Percentiles rank a stretch among this genome's conserved stretches.
Evolutionary conservation across 345 rosid genomes (phyloP).

Genomic region (Linum usitatissimum): DNA sequence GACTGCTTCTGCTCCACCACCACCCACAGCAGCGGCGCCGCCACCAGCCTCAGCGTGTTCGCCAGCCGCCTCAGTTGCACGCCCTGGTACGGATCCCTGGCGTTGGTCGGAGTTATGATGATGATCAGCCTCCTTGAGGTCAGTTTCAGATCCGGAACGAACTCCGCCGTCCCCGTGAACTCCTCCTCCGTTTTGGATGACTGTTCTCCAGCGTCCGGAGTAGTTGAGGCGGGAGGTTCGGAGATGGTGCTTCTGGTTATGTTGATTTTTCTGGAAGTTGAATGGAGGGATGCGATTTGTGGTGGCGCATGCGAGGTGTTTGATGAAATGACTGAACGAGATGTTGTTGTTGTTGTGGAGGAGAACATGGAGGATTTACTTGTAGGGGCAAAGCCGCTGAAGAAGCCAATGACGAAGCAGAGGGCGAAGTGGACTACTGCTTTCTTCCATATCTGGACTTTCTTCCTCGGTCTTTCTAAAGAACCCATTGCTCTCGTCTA

Average conservation of each 20-base stretch:
- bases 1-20: constrained; percentile 42
- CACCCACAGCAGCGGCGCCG: constrained; percentile 74
- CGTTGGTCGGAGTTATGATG: constrained; percentile 49
- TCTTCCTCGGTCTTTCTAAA: constrained; percentile 73
- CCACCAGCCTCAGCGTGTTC: constrained; percentile 45
- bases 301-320: neutral
- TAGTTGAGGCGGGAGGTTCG: neutral
- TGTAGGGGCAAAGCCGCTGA: constrained; percentile 82
- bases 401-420: constrained; percentile 83
- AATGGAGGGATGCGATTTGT: neutral
- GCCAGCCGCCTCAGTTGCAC: constrained; percentile 63
- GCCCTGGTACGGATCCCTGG: constrained; percentile 24
- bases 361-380: constrained; percentile 39
- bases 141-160: constrained; percentile 2
- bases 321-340: neutral
- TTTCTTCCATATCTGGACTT: constrained; percentile 69
- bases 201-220: neutral
- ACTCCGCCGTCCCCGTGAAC: neutral
- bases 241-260: neutral
- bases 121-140: constrained; percentile 42
- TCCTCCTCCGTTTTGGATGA: neutral
- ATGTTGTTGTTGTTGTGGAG: neutral
- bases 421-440: constrained; percentile 65
- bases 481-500: constrained; percentile 30
- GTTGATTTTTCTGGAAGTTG: neutral